Percentiles rank a stretch among this genome's conserved stretches.
Evolutionary conservation across 2,329 filamentous ascomycete genomes (phyloP).

Genomic region (Mollisia scopiformis): DNA sequence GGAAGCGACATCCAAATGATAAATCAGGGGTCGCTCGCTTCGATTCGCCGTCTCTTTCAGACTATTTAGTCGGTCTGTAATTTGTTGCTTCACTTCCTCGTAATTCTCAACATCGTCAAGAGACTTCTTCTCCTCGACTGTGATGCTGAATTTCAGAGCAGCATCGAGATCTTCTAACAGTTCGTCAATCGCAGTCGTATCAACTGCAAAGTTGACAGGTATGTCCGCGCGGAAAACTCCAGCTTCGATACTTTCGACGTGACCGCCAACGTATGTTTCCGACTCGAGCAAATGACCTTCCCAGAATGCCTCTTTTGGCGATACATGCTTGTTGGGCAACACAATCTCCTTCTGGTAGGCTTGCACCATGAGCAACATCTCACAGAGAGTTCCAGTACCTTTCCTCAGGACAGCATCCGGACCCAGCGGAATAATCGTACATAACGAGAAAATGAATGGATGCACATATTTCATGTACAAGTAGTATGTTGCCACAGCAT

Average conservation of each 20-base stretch:
- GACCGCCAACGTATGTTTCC: conserved; percentile 96
- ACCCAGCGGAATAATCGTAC: conserved; percentile 91
- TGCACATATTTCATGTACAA: conserved; percentile 99
- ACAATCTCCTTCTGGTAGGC: conserved; percentile 92
- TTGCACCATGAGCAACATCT: conserved; percentile 99
- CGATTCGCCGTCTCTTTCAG: conserved; percentile 85
- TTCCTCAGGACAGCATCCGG: conserved; percentile 93
- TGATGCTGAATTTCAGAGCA: conserved; percentile 85
- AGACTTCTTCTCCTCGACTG: conserved; percentile 81
- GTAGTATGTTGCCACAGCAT: conserved; percentile 98
- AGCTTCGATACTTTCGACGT: conserved; percentile 98
- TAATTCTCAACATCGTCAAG: conserved; percentile 81
- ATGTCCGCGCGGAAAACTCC: conserved; percentile 97
- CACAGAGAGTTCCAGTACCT: conserved; percentile 96
- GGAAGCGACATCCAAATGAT: conserved; percentile 96
- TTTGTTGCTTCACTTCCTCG: conserved; percentile 82
- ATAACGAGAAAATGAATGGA: conserved; percentile 98
- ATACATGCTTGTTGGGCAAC: conserved; percentile 92
- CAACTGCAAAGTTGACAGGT: conserved; percentile 90
- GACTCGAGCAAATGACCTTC: conserved; percentile 95
- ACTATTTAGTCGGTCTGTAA: conserved; percentile 68
- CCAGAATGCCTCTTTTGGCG: conserved; percentile 92
- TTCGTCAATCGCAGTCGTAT: conserved; percentile 86
- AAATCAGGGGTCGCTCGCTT: conserved; percentile 85
- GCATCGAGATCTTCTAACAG: conserved; percentile 84